A percentile compares a stretch with the other conserved stretches of the same genome.
These are phyloP conservation scores for Leccinum rimulosum DNA, from an alignment of 768 basidiomycete species.

Conservation along the genomic window DNA sequence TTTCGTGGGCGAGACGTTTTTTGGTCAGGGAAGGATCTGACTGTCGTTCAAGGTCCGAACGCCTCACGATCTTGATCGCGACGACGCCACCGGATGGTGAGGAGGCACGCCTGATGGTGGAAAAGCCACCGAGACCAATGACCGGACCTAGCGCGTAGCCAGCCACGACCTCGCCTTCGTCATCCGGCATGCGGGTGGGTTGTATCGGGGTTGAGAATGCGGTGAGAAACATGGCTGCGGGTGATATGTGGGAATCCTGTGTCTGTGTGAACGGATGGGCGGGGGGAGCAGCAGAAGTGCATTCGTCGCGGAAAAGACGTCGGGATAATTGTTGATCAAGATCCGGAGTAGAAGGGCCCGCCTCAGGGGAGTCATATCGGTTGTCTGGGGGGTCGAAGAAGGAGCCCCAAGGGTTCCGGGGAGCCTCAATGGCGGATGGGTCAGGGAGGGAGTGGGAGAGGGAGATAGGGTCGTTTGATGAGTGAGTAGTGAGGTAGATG, in stretches of 20 bases:
- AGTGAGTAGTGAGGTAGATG: conserved; percentile 3
- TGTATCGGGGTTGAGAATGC: conserved; percentile 49
- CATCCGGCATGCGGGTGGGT: conserved; percentile 47
- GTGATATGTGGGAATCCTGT: conserved; percentile 41
- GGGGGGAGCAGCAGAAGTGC: not conserved
- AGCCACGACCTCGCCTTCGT: conserved; percentile 62
- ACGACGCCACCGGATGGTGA: conserved; percentile 62
- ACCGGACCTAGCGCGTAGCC: conserved; percentile 75
- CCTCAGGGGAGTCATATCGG: not conserved
- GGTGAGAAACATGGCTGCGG: conserved; percentile 74
- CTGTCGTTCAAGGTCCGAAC: conserved; percentile 53
- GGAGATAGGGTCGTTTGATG: not conserved
- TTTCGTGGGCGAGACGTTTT: conserved; percentile 68
- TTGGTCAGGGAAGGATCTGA: conserved; percentile 45
- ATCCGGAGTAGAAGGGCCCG: conserved; percentile 20
- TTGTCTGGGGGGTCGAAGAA: conserved; percentile 6
- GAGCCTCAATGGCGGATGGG: conserved; percentile 7
- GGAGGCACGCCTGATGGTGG: conserved; percentile 70
- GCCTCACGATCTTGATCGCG: conserved; percentile 82
- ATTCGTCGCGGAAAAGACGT: conserved; percentile 10
- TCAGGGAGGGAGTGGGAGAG: conserved; percentile 10
- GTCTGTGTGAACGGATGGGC: conserved; percentile 8
- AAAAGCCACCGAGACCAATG: conserved; percentile 80
- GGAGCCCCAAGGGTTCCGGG: conserved; percentile 11
- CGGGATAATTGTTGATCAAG: conserved; percentile 28